Evolutionary conservation across 768 basidiomycete genomes (phyloP).

Genomic region (Leccinum subgranulosum): DNA sequence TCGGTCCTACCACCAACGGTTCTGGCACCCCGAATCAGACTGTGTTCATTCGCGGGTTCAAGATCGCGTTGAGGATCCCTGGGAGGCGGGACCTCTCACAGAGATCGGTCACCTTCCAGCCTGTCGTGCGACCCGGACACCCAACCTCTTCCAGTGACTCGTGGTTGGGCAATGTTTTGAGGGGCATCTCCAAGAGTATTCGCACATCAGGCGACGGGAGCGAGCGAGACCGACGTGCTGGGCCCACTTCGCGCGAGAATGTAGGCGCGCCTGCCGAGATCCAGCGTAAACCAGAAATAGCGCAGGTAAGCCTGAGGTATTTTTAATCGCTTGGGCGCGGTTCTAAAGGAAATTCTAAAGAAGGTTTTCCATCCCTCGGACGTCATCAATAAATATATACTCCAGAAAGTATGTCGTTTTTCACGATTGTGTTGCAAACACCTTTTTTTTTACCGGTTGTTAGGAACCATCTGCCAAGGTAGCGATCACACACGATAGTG

Average conservation of each 20-base stretch:
- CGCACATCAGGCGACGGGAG: conserved; percentile 6
- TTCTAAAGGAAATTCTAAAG: not conserved
- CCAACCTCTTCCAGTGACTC: conserved; percentile 7
- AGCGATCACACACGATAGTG: conserved; percentile 24
- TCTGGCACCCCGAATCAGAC: conserved; percentile 21
- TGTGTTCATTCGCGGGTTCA: conserved; percentile 32
- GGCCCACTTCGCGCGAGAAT: not conserved
- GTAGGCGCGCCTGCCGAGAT: conserved; percentile 11
- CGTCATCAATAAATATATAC: conserved; percentile 24
- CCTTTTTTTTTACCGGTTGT: not conserved
- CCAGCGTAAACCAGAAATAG: conserved; percentile 16
- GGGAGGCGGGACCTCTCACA: conserved; percentile 14
- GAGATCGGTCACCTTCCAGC: conserved; percentile 13
- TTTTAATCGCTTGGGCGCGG: not conserved
- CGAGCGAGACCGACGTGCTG: not conserved
- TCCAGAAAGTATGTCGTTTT: conserved; percentile 13
- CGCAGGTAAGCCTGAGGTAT: conserved; percentile 10
- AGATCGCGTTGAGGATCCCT: conserved; percentile 20
- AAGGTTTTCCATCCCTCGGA: conserved; percentile 26
- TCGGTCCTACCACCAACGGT: conserved; percentile 10
- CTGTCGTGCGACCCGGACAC: not conserved
- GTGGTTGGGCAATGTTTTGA: conserved; percentile 18
- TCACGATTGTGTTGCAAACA: not conserved
- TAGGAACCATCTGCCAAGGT: conserved; percentile 23
- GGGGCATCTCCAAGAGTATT: conserved; percentile 13